Evolutionary conservation across 306 rosid species (phyloP), one percentile per base, ranked within the genome.

Genomic region (Fragaria iinumae): DNA sequence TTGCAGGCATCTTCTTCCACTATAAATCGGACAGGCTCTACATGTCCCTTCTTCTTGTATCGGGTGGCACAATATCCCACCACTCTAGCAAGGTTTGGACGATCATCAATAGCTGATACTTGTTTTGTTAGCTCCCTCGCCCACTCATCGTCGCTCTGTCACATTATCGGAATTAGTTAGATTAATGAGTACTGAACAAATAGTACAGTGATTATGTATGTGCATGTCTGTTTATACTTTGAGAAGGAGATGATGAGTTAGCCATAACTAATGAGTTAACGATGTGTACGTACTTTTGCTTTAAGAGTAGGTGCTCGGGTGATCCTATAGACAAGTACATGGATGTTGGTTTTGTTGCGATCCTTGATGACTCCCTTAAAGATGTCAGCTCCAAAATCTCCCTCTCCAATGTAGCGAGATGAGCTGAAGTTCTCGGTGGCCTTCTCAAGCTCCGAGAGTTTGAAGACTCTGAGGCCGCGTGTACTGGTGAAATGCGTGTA

Each of bases 1-100:
- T 57, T 57, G 64, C 60, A 55, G n/a, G 12, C 60, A 55, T 55
- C 60, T 55, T 53, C 59, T 20, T 55, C 60, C 25, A 55, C 60
- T n/a, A 55, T 55, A 2, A 55, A 55, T 8, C 60, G 60, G 0
- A n/a, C 60, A 2, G 11, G 27, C 60, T 55, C 27, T 53, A 53
- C 25, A 53, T 53, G 59, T 53, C 11, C 59, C 59, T 20, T 53
- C 59, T 52, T 52, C 25, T 53, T 53, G 56, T 17, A 50, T 53
- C 4, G 25, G n/a, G 59, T 18, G 27, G 27, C 12, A n/a, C 60
- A 55, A n/a, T 55, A 55, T 55, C 60, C 25, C 27, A 55, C 27
- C 60, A 55, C 60, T 20, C 12, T 55, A 55, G n/a, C 60, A n/a
- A 55, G 25, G 60, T 55, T 55, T 55, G 64, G 64, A 57, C 21